These are phyloP conservation scores for Cladosporium sp. DNA, from an alignment of 2,329 filamentous ascomycete species.

Conservation along the genomic window DNA sequence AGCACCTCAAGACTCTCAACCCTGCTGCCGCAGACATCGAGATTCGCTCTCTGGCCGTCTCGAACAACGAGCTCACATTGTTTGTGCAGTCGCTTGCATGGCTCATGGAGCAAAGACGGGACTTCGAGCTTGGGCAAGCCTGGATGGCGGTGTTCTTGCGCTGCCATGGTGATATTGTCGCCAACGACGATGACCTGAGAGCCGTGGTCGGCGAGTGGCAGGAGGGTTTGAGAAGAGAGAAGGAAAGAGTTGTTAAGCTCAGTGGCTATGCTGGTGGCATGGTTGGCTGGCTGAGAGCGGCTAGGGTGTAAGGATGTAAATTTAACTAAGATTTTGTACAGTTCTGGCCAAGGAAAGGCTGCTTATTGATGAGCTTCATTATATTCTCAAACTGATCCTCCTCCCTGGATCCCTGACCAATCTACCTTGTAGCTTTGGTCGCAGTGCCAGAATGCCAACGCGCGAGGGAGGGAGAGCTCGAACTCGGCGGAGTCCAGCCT, in stretches of 20 bases:
- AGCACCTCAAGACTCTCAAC: slow-evolving; percentile 75
- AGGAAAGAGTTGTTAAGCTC: slow-evolving; percentile 16
- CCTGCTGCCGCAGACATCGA: slow-evolving; percentile 88
- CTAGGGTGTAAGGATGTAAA: slow-evolving; percentile 21
- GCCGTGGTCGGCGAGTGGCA: slow-evolving; percentile 14
- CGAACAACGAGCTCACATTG: slow-evolving; percentile 64
- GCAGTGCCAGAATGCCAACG: not conserved
- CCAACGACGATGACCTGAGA: slow-evolving; percentile 34
- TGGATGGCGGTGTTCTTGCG: slow-evolving; percentile 96
- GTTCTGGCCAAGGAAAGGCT: not conserved
- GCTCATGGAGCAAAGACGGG: slow-evolving; percentile 66
- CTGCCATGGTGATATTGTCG: slow-evolving; percentile 67
- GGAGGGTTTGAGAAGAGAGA: slow-evolving; percentile 13
- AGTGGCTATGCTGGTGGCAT: slow-evolving; percentile 20
- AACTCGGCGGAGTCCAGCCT: slow-evolving; percentile 7
- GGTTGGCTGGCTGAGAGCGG: slow-evolving; percentile 26
- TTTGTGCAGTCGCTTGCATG: slow-evolving; percentile 81
- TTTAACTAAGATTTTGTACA: slow-evolving; percentile 1
- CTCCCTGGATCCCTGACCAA: not conserved
- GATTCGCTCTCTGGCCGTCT: slow-evolving; percentile 70
- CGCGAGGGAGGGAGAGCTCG: not conserved
- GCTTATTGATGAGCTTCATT: not conserved
- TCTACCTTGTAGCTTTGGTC: not conserved
- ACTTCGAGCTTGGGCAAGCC: slow-evolving; percentile 92
- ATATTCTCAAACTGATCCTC: slow-evolving; percentile 2